A percentile compares a stretch with the other conserved stretches of the same genome.
Conservation (phyloP, 1,284 basidiomycete species). For the Leccinum holopus region DNA sequence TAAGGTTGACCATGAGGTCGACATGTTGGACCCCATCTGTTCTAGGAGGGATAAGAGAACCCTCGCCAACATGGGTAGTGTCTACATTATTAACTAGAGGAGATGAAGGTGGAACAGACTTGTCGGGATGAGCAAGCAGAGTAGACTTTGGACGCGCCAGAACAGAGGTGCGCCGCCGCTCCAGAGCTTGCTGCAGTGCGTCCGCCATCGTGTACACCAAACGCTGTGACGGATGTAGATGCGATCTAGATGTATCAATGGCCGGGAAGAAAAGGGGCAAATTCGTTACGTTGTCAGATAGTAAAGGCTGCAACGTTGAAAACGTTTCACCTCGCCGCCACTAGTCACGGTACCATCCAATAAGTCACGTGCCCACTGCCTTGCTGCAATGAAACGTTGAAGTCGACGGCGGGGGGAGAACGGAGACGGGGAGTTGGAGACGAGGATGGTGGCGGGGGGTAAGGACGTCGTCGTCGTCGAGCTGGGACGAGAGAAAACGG, state of each 20-base stretch:
- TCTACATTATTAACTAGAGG: slow-evolving; percentile 6
- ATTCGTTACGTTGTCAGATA: not conserved
- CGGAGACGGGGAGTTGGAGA: too few species aligned
- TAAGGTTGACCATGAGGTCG: slow-evolving; percentile 61
- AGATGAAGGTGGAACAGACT: slow-evolving; percentile 10
- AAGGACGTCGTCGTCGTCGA: too few species aligned
- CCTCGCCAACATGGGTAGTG: slow-evolving; percentile 4
- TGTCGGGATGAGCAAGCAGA: slow-evolving; percentile 9
- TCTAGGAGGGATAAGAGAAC: not conserved
- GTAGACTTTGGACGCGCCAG: slow-evolving; percentile 13
- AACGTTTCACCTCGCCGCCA: not conserved
- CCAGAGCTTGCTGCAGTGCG: not conserved
- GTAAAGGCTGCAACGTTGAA: not conserved
- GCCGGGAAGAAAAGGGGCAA: not conserved
- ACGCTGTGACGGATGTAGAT: not conserved
- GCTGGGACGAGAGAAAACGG: too few species aligned
- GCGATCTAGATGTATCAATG: not conserved
- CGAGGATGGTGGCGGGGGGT: too few species aligned
- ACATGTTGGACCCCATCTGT: slow-evolving; percentile 31
- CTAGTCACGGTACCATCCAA: not conserved
- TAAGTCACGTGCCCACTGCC: not conserved
- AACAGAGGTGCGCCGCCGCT: not conserved
- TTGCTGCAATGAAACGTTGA: too few species aligned
- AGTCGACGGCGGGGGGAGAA: too few species aligned
- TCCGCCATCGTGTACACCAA: not conserved